Percentiles rank a stretch among this genome's conserved stretches.
phyloP scores from a whole-genome alignment of 352 stramenopile genomes.

The Phytophthora hibernalis region DNA sequence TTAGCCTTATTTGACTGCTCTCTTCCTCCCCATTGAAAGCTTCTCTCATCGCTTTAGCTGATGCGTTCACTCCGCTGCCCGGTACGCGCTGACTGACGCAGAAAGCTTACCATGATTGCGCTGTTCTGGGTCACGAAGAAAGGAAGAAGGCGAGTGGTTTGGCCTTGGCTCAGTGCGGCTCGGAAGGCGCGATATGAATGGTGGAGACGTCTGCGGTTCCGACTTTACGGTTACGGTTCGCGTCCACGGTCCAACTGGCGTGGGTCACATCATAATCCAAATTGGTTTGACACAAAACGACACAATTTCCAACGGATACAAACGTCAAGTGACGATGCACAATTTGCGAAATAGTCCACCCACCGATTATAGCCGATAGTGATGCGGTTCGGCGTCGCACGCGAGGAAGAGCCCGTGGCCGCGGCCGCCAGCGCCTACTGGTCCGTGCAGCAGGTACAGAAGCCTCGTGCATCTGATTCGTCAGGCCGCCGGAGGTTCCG shows the following conservation, averaged over 20 bases:
- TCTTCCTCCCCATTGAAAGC: neutral
- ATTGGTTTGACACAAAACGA: slow-evolving; percentile 3
- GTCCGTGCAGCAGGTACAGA: slow-evolving; percentile 8
- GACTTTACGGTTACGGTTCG: slow-evolving; percentile 31
- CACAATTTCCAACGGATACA: slow-evolving; percentile 3
- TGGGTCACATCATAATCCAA: slow-evolving; percentile 31
- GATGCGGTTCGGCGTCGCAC: slow-evolving; percentile 65
- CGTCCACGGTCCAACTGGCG: slow-evolving; percentile 24
- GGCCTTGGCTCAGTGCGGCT: slow-evolving; percentile 17
- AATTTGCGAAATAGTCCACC: neutral
- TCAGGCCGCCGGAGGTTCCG: slow-evolving; percentile 37
- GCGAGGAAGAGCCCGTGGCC: slow-evolving; percentile 30
- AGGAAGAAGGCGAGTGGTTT: slow-evolving; percentile 91
- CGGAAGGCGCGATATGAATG: slow-evolving; percentile 53
- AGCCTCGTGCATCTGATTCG: neutral
- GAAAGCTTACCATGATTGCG: slow-evolving; percentile 77
- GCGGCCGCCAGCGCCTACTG: slow-evolving; percentile 2
- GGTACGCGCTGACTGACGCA: slow-evolving; percentile 4
- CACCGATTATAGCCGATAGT: slow-evolving; percentile 5
- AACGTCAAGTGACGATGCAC: neutral
- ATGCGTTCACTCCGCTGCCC: neutral
- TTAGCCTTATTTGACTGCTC: neutral
- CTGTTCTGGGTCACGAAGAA: slow-evolving; percentile 87
- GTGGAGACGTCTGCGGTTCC: slow-evolving; percentile 47
- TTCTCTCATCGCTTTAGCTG: slow-evolving; percentile 5